phyloP scores from a whole-genome alignment of 305 asterid species.

The Solanum chacoense region DNA sequence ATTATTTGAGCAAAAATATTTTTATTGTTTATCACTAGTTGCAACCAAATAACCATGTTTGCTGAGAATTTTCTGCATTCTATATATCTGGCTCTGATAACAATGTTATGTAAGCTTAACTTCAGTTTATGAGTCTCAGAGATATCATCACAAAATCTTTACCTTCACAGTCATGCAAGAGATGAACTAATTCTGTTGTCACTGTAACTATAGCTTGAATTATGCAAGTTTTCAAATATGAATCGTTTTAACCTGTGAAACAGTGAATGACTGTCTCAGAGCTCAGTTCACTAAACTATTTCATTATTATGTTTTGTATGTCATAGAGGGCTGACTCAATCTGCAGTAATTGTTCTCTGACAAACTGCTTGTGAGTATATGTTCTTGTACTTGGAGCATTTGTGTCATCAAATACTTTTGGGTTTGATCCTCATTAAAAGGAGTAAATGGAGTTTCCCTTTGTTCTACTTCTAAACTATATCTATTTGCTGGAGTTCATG shows the following conservation, averaged over 20 bases:
- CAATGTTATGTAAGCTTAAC: neutral
- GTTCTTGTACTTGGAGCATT: neutral
- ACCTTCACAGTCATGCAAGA: neutral
- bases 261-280: neutral
- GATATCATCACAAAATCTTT: neutral
- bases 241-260: neutral
- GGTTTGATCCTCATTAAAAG: neutral
- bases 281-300: neutral
- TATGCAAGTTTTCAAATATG: neutral
- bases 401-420: neutral
- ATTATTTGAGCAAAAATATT: neutral
- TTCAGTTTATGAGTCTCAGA: neutral
- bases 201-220: neutral
- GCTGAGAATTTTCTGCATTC: neutral
- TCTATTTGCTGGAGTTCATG: neutral
- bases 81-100: neutral
- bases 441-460: neutral
- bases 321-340: neutral
- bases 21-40: neutral
- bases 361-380: neutral
- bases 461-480: neutral
- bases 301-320: neutral
- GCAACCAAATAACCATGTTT: neutral
- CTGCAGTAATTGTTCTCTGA: neutral
- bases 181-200: neutral